phyloP scores from a whole-genome alignment of 2,329 filamentous ascomycete species.

The Fusarium buharicum region DNA sequence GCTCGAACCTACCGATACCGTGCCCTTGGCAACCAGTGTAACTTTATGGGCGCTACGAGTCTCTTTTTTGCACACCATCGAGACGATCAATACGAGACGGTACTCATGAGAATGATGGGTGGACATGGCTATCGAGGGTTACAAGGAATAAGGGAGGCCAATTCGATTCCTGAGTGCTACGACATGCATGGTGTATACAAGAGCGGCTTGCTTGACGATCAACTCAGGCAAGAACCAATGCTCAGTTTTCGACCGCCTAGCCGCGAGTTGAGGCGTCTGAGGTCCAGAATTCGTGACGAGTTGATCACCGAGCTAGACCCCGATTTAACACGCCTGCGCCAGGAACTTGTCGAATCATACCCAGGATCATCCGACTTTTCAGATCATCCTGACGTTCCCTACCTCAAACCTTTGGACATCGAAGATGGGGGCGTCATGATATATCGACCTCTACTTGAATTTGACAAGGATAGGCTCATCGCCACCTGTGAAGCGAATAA shows the following conservation, averaged over 20 bases:
- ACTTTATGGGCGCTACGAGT: conserved; percentile 60
- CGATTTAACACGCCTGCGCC: conserved; percentile 14
- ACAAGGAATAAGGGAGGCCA: conserved; percentile 71
- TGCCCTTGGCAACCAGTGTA: conserved; percentile 71
- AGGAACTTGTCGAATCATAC: conserved; percentile 44
- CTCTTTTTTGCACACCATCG: conserved; percentile 86
- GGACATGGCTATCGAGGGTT: conserved; percentile 78
- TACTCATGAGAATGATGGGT: conserved; percentile 78
- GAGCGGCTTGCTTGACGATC: conserved; percentile 68
- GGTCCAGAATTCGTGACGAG: conserved; percentile 46
- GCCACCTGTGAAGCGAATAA: conserved; percentile 76
- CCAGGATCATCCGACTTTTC: conserved; percentile 39
- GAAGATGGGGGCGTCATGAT: conserved; percentile 74
- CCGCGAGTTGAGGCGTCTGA: conserved; percentile 47
- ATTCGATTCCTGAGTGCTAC: conserved; percentile 85
- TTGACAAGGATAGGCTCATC: conserved; percentile 77
- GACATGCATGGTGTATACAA: conserved; percentile 77
- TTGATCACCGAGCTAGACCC: conserved; percentile 39
- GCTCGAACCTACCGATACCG: conserved; percentile 81
- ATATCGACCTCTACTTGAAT: conserved; percentile 75
- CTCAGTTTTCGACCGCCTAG: conserved; percentile 52
- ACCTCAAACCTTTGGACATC: conserved; percentile 52
- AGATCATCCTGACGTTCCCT: conserved; percentile 43
- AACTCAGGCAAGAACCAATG: conserved; percentile 49
- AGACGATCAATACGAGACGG: conserved; percentile 92